Base-by-base conservation (phyloP, 2,329 filamentous ascomycete genomes). In the Hypomyces rosellus region DNA sequence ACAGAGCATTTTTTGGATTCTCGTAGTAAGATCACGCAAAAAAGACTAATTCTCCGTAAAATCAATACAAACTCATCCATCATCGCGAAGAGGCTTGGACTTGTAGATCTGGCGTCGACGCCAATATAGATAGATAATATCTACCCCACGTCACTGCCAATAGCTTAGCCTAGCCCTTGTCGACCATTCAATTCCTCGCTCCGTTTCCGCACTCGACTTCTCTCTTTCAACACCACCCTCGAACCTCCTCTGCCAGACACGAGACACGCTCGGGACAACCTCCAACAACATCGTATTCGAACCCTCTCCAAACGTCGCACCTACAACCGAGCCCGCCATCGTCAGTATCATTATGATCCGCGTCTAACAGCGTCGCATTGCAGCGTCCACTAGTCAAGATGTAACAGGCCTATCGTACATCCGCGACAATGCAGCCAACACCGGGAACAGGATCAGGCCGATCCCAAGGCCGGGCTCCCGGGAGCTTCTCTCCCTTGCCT, bases 401-500 rank as follows among this genome's bases (percentile, higher is more conserved):
- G 73, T 73, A 65, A 73, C 67, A 63, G 61, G 61, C 54, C 52
- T 54, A 51, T 47, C 53, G 39, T 48, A 50, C 54, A 59, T 60
- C 57, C 56, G 61, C 59, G 55, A 70, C 63, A 61, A 78, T 78
- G 75, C 75, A 77, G 63, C 71, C 71, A 57, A 59, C 51, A 50
- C 48, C 55, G 41, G 48, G 52, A 34, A 45, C 51, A 34, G 45
- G 42, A 58, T 46, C 50, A 30, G 52, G 52, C 59, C 69, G 73
- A 59, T 70, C 72, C 52, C 65, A 66, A 46, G 68, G 71, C 42
- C 71, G 75, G 55, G 74, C 72, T 53, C 76, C 76, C 25, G 77
- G 78, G 55, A 78, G 76, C 71, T 81, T 82, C 69, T 76, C 77
- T 53, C 74, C 78, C 53, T 65, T 80, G 55, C 69, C 75, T 40